These are phyloP conservation scores for Alternaria tenuissima DNA, from an alignment of 2,329 filamentous ascomycete genomes.

Conservation along the genomic window DNA sequence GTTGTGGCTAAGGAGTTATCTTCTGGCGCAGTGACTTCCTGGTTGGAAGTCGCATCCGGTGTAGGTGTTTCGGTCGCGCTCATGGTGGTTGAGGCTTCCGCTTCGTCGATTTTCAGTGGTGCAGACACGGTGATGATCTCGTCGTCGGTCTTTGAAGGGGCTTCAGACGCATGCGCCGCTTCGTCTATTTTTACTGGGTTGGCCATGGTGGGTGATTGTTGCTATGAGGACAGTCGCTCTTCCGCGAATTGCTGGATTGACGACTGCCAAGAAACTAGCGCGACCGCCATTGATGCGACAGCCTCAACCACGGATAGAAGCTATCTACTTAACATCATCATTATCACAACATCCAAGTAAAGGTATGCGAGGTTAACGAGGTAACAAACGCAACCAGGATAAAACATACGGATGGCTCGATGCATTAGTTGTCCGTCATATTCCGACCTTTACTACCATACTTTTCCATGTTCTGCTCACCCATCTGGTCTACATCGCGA, in stretches of 20 bases:
- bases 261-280: constrained; percentile 29
- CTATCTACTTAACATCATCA: background rate
- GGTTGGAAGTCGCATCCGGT: constrained; percentile 9
- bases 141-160: background rate
- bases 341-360: background rate
- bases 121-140: background rate
- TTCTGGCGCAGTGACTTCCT: constrained; percentile 9
- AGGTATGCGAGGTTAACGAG: background rate
- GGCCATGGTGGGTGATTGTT: constrained; percentile 30
- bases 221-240: background rate
- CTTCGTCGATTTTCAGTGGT: constrained; percentile 5
- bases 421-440: background rate
- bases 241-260: constrained; percentile 22
- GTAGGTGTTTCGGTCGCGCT: constrained; percentile 10
- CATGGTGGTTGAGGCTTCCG: constrained; percentile 11
- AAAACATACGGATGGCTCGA: background rate
- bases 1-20: constrained; percentile 11
- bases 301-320: background rate
- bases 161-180: background rate
- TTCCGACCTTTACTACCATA: background rate
- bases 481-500: background rate
- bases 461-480: background rate
- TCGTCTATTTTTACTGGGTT: constrained; percentile 25
- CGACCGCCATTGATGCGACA: background rate
- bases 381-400: background rate